These are phyloP conservation scores for Abrus pulchellus DNA, from an alignment of 306 rosid genomes.

Conservation along the genomic window DNA sequence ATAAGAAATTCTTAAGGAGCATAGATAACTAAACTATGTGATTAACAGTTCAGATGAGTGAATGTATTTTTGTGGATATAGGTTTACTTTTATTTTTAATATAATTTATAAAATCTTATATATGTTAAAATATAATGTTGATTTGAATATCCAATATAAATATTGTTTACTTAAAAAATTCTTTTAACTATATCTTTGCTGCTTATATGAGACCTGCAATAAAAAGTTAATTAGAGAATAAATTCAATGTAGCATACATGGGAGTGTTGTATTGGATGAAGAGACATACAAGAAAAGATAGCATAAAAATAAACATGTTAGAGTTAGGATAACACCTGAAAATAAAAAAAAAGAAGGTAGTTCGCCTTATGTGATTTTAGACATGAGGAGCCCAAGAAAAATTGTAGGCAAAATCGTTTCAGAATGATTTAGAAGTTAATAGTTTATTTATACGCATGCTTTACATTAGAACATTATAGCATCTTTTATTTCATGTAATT, in stretches of 20 bases:
- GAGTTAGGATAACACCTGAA: too few relatives aligned
- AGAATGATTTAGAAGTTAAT: not conserved
- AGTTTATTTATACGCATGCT: not conserved
- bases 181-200: not conserved
- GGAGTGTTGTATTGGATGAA: not conserved
- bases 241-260: not conserved
- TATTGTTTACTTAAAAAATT: not conserved
- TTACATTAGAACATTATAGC: not conserved
- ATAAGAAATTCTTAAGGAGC: not conserved
- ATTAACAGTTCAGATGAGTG: not conserved
- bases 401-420: not conserved
- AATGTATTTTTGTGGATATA: not conserved
- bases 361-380: not conserved
- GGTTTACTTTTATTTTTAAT: not conserved
- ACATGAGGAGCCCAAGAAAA: not conserved
- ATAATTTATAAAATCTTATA: not conserved
- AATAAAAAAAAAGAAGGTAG: not conserved
- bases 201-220: not conserved
- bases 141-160: not conserved
- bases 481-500: not conserved
- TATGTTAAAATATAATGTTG: not conserved
- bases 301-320: too few relatives aligned
- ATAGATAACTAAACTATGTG: not conserved
- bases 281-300: too few relatives aligned
- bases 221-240: not conserved